Base-by-base conservation (phyloP, 768 basidiomycete species). In the Boletus fagicola region DNA sequence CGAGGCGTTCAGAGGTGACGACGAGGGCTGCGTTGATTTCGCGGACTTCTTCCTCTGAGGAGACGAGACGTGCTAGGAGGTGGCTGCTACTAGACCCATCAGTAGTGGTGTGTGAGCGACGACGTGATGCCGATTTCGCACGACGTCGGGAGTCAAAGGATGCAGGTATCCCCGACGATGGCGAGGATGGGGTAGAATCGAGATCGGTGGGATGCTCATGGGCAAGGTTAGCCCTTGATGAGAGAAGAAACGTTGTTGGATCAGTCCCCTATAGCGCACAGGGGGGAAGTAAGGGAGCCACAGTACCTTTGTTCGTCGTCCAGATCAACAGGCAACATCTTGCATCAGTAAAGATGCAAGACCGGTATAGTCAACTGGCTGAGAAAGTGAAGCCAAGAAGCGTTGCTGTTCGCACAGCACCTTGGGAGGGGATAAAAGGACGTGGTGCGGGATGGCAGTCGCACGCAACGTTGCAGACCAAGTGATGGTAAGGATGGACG, bases 1-100 rank as follows among this genome's bases (percentile, higher is more conserved):
- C 76, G 43, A 80, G 68, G n/a, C 72, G 71, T 42, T 72, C 70
- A 7, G 63, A 53, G 42, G 65, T 59, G 57, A 67, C 63, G 45
- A 38, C 57, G 35, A 73, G 61, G 2, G 55, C 56, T 16, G 70
- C 62, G 36, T 74, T 70, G 30, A 73, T 50, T 49, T 72, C 71
- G 22, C 71, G 65, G 46, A 72, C 53, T 51, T 72, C 72, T 48
- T 72, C 72, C 46, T 72, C 72, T 3, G 56, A 28, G 5, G 72
- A 64, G 40, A 72, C 56, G 24, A 72, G 64, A 22, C 62, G 68
- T 31, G 68, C 70, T 30, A 73, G 65, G 49, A 72, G 62, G 49
- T 65, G 68, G 40, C 68, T 73, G 24, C 54, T 72, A 6, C 61
- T 65, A 5, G 71, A 73, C 8, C 61, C 68, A 15, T 71, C 69